Evolutionary conservation across 140 eudicot species (phyloP), one percentile per base, ranked within the genome.

Genomic region (Stevia rebaudiana): DNA sequence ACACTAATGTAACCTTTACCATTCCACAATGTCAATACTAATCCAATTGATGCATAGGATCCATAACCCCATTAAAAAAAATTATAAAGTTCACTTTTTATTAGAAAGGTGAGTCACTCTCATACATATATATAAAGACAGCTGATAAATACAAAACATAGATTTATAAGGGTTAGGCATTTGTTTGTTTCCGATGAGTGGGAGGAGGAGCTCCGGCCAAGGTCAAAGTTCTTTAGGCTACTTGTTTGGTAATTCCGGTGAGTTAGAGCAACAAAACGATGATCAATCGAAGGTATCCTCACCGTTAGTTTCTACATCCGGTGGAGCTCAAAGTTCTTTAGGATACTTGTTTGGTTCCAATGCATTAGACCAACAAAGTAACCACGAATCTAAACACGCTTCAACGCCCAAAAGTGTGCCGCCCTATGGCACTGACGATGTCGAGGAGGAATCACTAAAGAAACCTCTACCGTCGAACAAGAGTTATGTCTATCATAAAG

Each of bases 271-370:
- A 18, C 65, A 71, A 69, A 42, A 39, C 18, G 16, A 54, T 6
- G 22, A 52, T 9, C 61, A 60, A 16, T 59, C 69, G 21, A 69
- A 28, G 31, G 59, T 57, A 47, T 39, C 72, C 8, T 63, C 86
- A 8, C 68, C 78, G 6, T 42, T 79, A 0, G 65, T 39, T 52
- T 31, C 3, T 50, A 76, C 73, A 73, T 75, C 36, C 42, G 88
- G 88, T 2, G 88, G 94, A 47, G 94, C 88, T 0, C 80, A 77
- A 42, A 85, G 88, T 23, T 85, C 94, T 10, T 72, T 85, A 59
- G 88, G 94, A 1, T 82, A 82, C 59, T 73, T 85, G 24, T 85
- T 82, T 68, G 86, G 86, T 42, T 55, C 83, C 37, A 73, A 49
- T 51, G 74, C 75, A 22, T 69, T 57, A 69, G 47, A 21, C 40